Conservation (phyloP, 2,329 filamentous ascomycete genomes). For the Aspergillus sp. region DNA sequence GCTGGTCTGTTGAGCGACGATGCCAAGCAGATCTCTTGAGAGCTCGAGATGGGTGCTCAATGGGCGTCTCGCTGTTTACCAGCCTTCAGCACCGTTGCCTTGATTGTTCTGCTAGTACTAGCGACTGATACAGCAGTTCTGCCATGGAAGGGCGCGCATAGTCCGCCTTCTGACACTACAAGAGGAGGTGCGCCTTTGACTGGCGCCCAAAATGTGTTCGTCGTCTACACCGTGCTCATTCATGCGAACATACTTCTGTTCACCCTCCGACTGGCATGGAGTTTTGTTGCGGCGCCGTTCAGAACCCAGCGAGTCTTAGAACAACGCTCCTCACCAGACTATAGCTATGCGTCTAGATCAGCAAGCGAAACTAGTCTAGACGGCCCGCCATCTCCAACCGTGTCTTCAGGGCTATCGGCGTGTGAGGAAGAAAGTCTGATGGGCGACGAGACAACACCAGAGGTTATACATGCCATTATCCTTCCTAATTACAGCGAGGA, state of each 20-base stretch:
- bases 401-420: background rate
- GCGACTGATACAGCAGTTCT: conserved; percentile 19
- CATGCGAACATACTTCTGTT: background rate
- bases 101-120: conserved; percentile 21
- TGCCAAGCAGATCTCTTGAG: too few relatives aligned
- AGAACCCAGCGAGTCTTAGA: background rate
- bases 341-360: too few relatives aligned
- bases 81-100: conserved; percentile 27
- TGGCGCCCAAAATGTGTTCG: background rate
- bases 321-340: background rate
- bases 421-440: background rate
- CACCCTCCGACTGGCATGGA: background rate
- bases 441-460: conserved; percentile 14
- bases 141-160: background rate
- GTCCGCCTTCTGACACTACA: background rate
- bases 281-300: background rate
- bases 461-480: conserved; percentile 63
- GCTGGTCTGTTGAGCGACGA: too few relatives aligned
- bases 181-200: background rate
- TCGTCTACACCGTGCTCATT: background rate
- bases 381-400: background rate
- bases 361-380: background rate
- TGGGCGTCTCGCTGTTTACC: conserved; percentile 30
- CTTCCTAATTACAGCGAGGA: conserved; percentile 75
- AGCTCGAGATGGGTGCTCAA: conserved; percentile 18